Evolutionary conservation across 129 eudicot species (phyloP).

Genomic region (Logfia minima): DNA sequence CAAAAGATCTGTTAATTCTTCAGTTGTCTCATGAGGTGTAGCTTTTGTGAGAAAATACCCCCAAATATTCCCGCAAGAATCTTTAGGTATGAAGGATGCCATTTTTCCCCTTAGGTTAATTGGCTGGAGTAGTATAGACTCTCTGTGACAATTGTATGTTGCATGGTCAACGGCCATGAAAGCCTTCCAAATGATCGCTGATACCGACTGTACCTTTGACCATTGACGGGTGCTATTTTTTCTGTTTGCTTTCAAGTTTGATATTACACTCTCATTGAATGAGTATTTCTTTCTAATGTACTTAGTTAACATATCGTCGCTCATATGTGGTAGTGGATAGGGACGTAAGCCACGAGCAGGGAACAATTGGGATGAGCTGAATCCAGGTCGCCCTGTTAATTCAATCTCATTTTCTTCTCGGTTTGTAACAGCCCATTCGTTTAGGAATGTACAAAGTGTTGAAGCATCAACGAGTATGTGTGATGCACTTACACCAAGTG

Average conservation of each 20-base stretch:
- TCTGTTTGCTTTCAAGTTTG: background rate
- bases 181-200: conserved; percentile 23
- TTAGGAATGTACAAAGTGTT: conserved; percentile 11
- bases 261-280: conserved; percentile 4
- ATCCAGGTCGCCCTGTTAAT: background rate
- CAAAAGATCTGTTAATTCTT: conserved; percentile 3
- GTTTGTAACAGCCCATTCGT: conserved; percentile 17
- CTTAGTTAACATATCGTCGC: background rate
- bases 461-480: conserved; percentile 31
- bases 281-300: conserved; percentile 7
- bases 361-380: conserved; percentile 11
- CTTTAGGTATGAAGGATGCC: conserved; percentile 18
- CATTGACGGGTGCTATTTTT: background rate
- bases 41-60: background rate
- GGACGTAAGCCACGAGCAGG: conserved; percentile 9
- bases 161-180: conserved; percentile 12
- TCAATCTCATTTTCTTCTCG: conserved; percentile 7
- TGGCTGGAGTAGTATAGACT: conserved; percentile 20
- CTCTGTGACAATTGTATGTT: conserved; percentile 1
- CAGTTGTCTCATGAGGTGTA: background rate
- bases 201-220: conserved; percentile 27
- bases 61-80: conserved; percentile 29
- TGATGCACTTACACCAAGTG: conserved; percentile 28
- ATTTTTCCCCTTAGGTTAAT: conserved; percentile 29
- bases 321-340: background rate